These are phyloP conservation scores for Alternaria arbusti DNA, from an alignment of 2,329 filamentous ascomycete species.

Conservation along the genomic window DNA sequence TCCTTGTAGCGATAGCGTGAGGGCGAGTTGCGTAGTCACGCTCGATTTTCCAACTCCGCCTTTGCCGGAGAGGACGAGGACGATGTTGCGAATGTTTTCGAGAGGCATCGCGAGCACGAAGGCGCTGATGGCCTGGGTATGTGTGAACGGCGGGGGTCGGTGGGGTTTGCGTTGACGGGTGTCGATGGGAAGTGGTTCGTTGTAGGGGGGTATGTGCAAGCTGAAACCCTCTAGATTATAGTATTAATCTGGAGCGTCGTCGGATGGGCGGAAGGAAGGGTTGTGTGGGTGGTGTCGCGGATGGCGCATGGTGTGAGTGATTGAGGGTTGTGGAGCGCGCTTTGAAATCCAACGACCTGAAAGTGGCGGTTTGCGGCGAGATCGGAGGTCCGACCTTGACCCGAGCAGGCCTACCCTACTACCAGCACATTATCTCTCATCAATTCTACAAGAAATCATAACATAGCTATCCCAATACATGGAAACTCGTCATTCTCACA, in stretches of 20 bases:
- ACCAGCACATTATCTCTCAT: background rate
- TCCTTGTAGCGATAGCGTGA: slow-evolving; percentile 84
- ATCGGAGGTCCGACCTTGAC: slow-evolving; percentile 28
- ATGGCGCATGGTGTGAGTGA: slow-evolving; percentile 22
- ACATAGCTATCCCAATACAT: accelerated
- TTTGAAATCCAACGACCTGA: slow-evolving; percentile 37
- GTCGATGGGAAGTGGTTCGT: background rate
- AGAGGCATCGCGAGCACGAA: slow-evolving; percentile 65
- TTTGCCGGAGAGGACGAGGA: slow-evolving; percentile 91
- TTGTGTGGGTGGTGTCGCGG: slow-evolving; percentile 2
- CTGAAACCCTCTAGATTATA: no score
- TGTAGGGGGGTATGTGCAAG: no score
- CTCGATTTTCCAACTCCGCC: slow-evolving; percentile 98
- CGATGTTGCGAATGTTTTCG: slow-evolving; percentile 75
- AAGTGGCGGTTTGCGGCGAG: slow-evolving; percentile 36
- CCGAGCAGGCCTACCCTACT: background rate
- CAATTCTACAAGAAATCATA: background rate
- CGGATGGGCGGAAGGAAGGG: background rate
- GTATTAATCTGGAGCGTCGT: slow-evolving; percentile 31
- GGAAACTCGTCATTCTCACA: no score
- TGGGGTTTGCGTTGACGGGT: background rate
- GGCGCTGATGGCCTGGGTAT: background rate
- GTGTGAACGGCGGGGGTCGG: background rate
- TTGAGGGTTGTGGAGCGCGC: slow-evolving; percentile 33
- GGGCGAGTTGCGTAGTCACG: slow-evolving; percentile 92